These are phyloP conservation scores for Arthonia radiata DNA, from an alignment of 495 filamentous ascomycete species.

Conservation along the genomic window DNA sequence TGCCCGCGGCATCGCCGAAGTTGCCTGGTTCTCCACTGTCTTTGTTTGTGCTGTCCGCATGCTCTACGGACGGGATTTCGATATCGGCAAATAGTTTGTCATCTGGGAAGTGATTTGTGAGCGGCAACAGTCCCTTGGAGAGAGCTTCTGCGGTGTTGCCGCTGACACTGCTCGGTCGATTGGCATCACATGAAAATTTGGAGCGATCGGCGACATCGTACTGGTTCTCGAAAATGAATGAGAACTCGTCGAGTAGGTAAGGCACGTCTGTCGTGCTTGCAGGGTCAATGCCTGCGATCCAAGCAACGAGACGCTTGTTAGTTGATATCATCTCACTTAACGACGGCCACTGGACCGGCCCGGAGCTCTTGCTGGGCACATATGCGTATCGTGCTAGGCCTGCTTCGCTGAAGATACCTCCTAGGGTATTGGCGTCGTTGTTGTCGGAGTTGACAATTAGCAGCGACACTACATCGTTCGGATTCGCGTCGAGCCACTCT, in stretches of 20 bases:
- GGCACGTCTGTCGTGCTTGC: conserved; percentile 17
- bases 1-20: too few species aligned
- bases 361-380: conserved; percentile 18
- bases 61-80: conserved; percentile 27
- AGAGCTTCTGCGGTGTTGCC: conserved; percentile 15
- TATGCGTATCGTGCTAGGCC: conserved; percentile 38
- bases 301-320: conserved; percentile 35
- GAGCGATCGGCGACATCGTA: conserved; percentile 31
- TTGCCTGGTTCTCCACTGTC: too few species aligned
- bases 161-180: conserved; percentile 28
- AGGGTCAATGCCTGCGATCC: conserved; percentile 24
- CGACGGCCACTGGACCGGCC: conserved; percentile 35
- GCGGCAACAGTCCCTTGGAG: conserved; percentile 25
- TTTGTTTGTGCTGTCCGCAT: conserved; percentile 32
- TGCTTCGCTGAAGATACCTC: conserved; percentile 23
- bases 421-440: conserved; percentile 22
- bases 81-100: conserved; percentile 25
- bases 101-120: conserved; percentile 64
- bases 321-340: conserved; percentile 31
- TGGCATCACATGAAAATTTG: conserved; percentile 43
- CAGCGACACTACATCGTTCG: conserved; percentile 43
- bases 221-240: conserved; percentile 45
- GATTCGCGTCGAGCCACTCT: conserved; percentile 36
- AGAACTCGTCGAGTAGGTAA: conserved; percentile 46
- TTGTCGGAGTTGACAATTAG: conserved; percentile 44